Evolutionary conservation across 345 rosid species (phyloP), one percentile per base, ranked within the genome.

Genomic region (Lepidium sativum): DNA sequence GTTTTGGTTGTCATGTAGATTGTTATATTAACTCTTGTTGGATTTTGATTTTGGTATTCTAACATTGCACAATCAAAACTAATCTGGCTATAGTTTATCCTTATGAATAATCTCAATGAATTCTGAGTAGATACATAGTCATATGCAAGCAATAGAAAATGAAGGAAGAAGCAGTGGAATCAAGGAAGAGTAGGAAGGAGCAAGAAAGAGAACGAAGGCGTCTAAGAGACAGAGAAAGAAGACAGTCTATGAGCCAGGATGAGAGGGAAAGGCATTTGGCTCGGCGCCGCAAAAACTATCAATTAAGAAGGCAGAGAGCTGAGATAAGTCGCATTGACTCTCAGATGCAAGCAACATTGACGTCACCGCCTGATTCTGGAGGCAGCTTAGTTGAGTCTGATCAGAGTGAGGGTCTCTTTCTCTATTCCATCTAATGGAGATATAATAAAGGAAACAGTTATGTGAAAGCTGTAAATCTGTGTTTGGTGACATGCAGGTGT

Each of bases 251-350:
- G 97, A 90, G 84, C 75, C 79, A 73, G 20, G 92, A 86, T 38
- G 96, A 94, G 76, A 84, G 87, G 72, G 97, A 94, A 45, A 86
- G 77, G 27, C 97, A 94, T 78, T 87, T 94, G 33, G 95, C 97
- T 44, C 64, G 96, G 54, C 95, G 99, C 13, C 92, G 99, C 14
- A 79, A 83, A 57, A 90, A 94, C 63, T 90, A 94, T 52, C 95
- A 86, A 64, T 71, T 90, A 4, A 65, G 97, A 43, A 78, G 96
- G 58, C 85, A 80, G 56, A 83, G 88, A 79, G 84, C 89, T 49
- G 86, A 75, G 78, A 70, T 64, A 11, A 63, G 72, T 52, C 75
- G 67, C 11, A 50, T 67, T 7, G 82, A 71, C 58, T 67, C 82
- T 63, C 91, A 51, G 20, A 18, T 49, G 55, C 72, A 54, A 73